Conservation (phyloP, 108 stramenopile genomes). For the Mediolabrus comicus region DNA sequence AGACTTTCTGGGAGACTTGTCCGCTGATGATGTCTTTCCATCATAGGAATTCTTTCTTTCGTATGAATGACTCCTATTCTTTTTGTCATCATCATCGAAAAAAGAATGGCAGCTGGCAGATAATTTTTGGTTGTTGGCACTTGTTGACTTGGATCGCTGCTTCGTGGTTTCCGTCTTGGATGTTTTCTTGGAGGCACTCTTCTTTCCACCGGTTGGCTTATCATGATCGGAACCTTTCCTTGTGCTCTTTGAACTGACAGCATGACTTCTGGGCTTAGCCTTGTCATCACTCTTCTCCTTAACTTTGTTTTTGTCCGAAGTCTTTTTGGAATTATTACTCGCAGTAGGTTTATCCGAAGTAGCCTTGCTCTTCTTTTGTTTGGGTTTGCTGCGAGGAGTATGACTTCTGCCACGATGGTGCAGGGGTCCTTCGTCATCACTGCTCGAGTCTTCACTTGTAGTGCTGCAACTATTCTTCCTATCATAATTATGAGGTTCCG, state of each 20-base stretch:
- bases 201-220: not conserved
- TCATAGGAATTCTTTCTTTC: not conserved
- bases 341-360: not conserved
- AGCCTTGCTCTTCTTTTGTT: not conserved
- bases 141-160: not conserved
- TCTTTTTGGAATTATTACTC: not conserved
- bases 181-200: not conserved
- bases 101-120: not conserved
- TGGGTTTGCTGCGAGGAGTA: not conserved
- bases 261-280: not conserved
- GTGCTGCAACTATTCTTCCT: conserved; percentile 16
- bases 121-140: not conserved
- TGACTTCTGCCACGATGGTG: not conserved
- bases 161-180: not conserved
- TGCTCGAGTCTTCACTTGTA: conserved; percentile 18
- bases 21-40: not conserved
- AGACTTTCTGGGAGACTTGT: not conserved
- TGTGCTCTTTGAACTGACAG: not conserved
- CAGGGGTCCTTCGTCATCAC: not conserved
- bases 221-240: not conserved
- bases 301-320: not conserved
- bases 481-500: not conserved
- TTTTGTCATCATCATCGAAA: not conserved
- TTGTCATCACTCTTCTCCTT: not conserved
- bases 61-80: not conserved